A percentile compares a stretch with the other conserved stretches of the same genome.
Evolutionary conservation across 225 moss, liverwort and hornwort genomes (phyloP).

Genomic region (Thuidium tamariscinum): DNA sequence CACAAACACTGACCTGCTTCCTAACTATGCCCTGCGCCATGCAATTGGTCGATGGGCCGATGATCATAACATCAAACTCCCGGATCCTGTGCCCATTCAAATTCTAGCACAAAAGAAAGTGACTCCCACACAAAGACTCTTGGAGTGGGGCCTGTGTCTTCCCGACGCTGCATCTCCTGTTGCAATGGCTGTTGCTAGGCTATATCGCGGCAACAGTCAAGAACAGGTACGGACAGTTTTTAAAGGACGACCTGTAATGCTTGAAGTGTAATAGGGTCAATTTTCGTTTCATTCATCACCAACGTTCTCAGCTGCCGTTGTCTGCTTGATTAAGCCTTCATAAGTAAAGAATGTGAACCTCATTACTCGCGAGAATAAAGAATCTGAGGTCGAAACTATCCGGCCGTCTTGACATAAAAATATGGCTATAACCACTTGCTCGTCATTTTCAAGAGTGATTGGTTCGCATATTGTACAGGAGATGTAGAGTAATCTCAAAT

Average conservation of each 20-base stretch:
- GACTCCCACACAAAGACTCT: constrained; percentile 14
- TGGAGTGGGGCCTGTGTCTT: constrained; percentile 35
- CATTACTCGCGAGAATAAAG: no score
- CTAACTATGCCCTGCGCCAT: constrained; percentile 54
- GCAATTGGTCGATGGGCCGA: constrained; percentile 52
- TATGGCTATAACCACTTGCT: neutral
- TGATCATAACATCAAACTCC: constrained; percentile 33
- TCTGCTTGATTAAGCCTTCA: neutral
- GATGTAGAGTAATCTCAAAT: neutral
- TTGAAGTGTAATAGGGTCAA: neutral
- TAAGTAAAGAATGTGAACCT: neutral
- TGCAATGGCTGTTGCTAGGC: constrained; percentile 6
- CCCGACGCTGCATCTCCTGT: constrained; percentile 19
- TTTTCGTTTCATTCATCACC: neutral
- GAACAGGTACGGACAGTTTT: constrained; percentile 24
- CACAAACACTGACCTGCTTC: constrained; percentile 45
- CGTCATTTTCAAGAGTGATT: neutral
- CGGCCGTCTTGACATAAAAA: neutral
- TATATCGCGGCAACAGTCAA: constrained; percentile 23
- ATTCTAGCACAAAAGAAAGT: constrained; percentile 10
- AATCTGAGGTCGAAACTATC: neutral
- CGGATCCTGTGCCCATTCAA: constrained; percentile 2
- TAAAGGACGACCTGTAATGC: neutral
- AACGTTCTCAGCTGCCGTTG: neutral
- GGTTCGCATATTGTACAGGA: neutral